Base-by-base conservation (phyloP, 2,329 filamentous ascomycete species). In the Claviceps quebecensis region DNA sequence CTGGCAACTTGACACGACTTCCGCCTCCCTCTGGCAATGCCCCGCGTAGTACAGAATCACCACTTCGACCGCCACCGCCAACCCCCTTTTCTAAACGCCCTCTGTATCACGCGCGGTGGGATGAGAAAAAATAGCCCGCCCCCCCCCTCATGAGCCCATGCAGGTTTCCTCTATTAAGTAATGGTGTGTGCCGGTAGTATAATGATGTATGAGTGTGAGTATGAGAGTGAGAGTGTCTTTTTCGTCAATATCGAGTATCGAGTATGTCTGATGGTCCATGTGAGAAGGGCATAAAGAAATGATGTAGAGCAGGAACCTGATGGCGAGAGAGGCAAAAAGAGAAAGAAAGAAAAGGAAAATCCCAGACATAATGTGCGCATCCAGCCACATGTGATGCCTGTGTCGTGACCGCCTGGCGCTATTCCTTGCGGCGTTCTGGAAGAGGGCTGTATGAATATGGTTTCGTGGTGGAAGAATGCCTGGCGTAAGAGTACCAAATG, bases 371-470 rank as follows among this genome's bases (percentile, higher is more conserved):
- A 29, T 50, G 45, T 43, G 44, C 48, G 51, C 48, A 45, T 50
- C 34, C 50, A 47, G 63, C 63, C 63, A 67, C 68, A 47, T 38
- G 41, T 66, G 65, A 64, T 65, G 60, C 59, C 65, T 62, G 61
- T 57, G 44, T 53, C 59, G 63, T 65, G 58, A 61, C 63, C 65
- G 60, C 60, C 61, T 54, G 65, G 65, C 67, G 65, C 65, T 63
- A 60, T 65, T 63, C 62, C 65, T 66, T 63, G 65, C 66, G 65
- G 60, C 61, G 66, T 63, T 61, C 61, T 62, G 61, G 63, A 64
- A 65, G 59, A 56, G 60, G 56, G 59, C 58, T 65, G 44, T 64
- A 40, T 52, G 57, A 63, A 53, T 61, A 63, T 64, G 62, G 57
- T 60, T 61, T 66, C 61, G 58, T 65, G 55, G 64, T 61, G 59